phyloP scores from a whole-genome alignment of 192 early-diverging fungal genomes.

The Backusella sp. region DNA sequence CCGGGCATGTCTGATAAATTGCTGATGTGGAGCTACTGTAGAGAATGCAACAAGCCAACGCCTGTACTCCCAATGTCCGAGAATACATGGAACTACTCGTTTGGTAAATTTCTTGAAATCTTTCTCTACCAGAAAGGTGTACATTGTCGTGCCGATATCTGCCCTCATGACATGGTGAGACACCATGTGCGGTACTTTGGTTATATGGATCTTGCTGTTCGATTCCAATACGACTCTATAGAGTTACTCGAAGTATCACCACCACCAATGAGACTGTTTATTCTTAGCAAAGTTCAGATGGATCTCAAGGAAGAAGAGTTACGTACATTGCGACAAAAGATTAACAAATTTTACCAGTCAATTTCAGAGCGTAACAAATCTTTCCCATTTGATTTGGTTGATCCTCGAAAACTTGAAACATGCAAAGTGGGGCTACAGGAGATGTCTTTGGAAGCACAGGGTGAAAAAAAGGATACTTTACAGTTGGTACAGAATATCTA shows the following conservation, averaged over 20 bases:
- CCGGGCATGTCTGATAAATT: constrained; percentile 72
- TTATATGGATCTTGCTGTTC: constrained; percentile 70
- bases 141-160: constrained; percentile 65
- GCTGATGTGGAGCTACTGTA: constrained; percentile 90
- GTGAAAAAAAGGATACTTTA: constrained; percentile 79
- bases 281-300: constrained; percentile 58
- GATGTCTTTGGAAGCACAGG: constrained; percentile 65
- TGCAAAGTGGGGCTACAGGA: constrained; percentile 72
- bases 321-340: constrained; percentile 61
- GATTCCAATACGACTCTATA: constrained; percentile 77
- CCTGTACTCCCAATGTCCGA: constrained; percentile 79
- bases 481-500: constrained; percentile 85
- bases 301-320: constrained; percentile 77
- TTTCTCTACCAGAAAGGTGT: constrained; percentile 79
- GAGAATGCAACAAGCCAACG: constrained; percentile 66
- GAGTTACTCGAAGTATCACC: constrained; percentile 67
- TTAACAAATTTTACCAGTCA: constrained; percentile 86
- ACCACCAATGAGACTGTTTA: constrained; percentile 66
- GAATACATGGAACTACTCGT: constrained; percentile 91
- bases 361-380: constrained; percentile 76
- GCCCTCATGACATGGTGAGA: constrained; percentile 79
- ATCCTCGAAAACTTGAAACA: constrained; percentile 62
- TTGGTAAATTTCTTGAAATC: constrained; percentile 96
- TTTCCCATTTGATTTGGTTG: constrained; percentile 79
- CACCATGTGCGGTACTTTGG: constrained; percentile 88